These are phyloP conservation scores for Lactifluus piperatus DNA, from an alignment of 768 basidiomycete genomes.

Conservation along the genomic window DNA sequence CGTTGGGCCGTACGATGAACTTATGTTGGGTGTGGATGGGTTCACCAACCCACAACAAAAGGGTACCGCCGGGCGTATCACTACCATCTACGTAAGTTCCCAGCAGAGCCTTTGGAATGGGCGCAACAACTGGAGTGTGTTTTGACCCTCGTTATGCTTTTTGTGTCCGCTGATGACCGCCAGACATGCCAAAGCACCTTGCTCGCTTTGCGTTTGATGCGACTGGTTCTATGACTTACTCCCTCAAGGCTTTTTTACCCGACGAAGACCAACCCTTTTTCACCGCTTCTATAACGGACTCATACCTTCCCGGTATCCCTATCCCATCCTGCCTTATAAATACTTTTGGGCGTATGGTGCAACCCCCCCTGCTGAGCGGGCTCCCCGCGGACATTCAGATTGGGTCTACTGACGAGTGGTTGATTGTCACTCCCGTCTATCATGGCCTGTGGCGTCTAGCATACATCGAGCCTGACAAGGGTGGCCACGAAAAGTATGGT, in stretches of 20 bases:
- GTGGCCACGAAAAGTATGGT: neutral
- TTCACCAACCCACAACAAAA: slow-evolving; percentile 2
- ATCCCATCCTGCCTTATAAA: neutral
- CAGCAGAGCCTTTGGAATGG: slow-evolving; percentile 10
- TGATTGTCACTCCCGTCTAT: slow-evolving; percentile 1
- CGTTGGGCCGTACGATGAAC: slow-evolving; percentile 19
- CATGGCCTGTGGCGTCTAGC: slow-evolving; percentile 4
- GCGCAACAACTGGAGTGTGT: slow-evolving; percentile 15
- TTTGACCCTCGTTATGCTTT: too few relatives aligned
- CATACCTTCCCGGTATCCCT: slow-evolving; percentile 6
- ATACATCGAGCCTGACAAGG: slow-evolving; percentile 4
- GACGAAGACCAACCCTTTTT: slow-evolving; percentile 10
- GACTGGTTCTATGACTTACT: neutral
- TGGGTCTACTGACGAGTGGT: slow-evolving; percentile 4
- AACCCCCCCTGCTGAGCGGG: slow-evolving; percentile 1
- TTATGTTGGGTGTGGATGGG: neutral
- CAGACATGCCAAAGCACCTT: slow-evolving; percentile 14
- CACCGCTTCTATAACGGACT: slow-evolving; percentile 9
- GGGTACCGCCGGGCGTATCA: neutral
- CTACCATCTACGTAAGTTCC: slow-evolving; percentile 14
- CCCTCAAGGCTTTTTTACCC: neutral
- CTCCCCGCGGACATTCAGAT: neutral
- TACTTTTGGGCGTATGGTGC: neutral
- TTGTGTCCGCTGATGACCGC: neutral
- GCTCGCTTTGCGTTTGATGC: slow-evolving; percentile 9